Conservation (phyloP, 345 rosid genomes). For the Clausena lansium region DNA sequence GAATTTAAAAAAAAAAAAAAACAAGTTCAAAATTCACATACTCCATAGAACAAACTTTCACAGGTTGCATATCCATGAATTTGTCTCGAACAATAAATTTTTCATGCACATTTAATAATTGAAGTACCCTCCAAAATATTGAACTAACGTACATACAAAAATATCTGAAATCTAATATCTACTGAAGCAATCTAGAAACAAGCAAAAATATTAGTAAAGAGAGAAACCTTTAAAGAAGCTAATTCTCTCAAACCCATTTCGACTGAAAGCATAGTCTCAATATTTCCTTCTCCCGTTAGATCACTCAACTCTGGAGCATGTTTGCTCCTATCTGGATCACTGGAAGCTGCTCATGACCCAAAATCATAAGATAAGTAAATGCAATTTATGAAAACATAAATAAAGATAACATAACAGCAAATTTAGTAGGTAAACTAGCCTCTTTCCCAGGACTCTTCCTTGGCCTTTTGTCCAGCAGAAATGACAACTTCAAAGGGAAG, state of each 20-base stretch:
- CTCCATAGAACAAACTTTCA: background rate
- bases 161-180: background rate
- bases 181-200: background rate
- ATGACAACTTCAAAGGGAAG: constrained; percentile 94
- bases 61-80: background rate
- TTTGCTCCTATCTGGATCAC: constrained; percentile 52
- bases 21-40: background rate
- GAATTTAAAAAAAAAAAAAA: background rate
- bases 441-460: constrained; percentile 61
- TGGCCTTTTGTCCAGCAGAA: constrained; percentile 97
- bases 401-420: background rate
- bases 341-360: constrained; percentile 40
- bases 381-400: background rate
- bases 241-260: constrained; percentile 96
- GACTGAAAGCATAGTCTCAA: constrained; percentile 96
- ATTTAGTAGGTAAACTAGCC: constrained; percentile 43
- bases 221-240: constrained; percentile 78
- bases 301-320: constrained; percentile 61
- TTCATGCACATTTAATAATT: constrained; percentile 4
- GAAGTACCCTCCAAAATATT: background rate
- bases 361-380: constrained; percentile 12
- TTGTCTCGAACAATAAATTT: background rate
- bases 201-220: constrained; percentile 9
- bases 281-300: constrained; percentile 94
- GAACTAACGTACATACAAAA: background rate